A percentile compares a stretch with the other conserved stretches of the same genome.
Evolutionary conservation across 352 stramenopile genomes (phyloP).

Genomic region (Phytophthora pini): DNA sequence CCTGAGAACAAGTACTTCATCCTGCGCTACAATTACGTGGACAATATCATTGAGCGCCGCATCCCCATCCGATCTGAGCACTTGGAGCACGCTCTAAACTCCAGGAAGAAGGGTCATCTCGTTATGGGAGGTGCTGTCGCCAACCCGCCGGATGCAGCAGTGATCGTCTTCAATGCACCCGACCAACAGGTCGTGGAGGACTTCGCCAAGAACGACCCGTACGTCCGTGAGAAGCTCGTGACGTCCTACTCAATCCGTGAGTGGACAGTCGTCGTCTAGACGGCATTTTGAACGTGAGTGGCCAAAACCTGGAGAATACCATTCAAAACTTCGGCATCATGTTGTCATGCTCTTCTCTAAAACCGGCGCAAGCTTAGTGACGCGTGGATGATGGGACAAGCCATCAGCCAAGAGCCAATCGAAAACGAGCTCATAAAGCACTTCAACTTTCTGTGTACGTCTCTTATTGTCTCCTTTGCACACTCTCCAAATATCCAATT

Average conservation of each 20-base stretch:
- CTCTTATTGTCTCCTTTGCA: too few species aligned
- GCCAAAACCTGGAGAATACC: too few species aligned
- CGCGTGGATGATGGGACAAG: too few species aligned
- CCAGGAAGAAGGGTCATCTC: conserved; percentile 53
- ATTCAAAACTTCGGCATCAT: too few species aligned
- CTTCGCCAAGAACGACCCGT: conserved; percentile 67
- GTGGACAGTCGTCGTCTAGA: conserved; percentile 45
- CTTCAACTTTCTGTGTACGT: too few species aligned
- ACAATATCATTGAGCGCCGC: conserved; percentile 68
- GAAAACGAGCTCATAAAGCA: too few species aligned
- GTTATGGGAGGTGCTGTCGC: conserved; percentile 64
- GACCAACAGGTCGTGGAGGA: conserved; percentile 56
- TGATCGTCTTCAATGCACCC: conserved; percentile 58
- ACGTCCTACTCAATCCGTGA: conserved; percentile 61
- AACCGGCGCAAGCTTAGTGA: too few species aligned
- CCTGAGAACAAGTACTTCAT: conserved; percentile 52
- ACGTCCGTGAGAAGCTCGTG: conserved; percentile 72
- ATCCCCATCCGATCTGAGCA: conserved; percentile 63
- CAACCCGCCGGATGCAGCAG: conserved; percentile 51
- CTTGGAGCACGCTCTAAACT: conserved; percentile 43
- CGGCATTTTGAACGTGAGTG: not conserved
- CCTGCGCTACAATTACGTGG: conserved; percentile 64
- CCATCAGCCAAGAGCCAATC: too few species aligned
- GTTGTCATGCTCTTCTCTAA: too few species aligned
- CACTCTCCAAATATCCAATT: too few species aligned